Evolutionary conservation across 2,329 filamentous ascomycete genomes (phyloP), one percentile per base, ranked within the genome.

Genomic region (Talaromyces sp.): DNA sequence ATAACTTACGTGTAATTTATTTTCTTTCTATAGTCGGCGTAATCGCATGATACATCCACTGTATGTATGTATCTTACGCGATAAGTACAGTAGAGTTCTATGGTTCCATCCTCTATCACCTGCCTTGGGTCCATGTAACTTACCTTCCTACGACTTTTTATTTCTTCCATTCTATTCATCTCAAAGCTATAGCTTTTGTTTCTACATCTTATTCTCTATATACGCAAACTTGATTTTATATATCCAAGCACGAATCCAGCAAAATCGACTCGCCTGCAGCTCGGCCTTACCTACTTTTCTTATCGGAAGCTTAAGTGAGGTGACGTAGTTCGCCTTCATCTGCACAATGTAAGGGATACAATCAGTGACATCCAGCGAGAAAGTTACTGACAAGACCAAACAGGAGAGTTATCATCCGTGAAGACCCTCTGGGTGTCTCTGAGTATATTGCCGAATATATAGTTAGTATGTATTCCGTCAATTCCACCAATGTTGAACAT

Each of bases 341-440:
- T 59, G 64, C 59, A 54, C 33, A 65, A 65, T 65, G 64, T 65
- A 65, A 50, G 64, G 59, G 58, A 56, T 41, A 27, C 39, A 8
- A 50, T 33, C 24, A 9, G 37, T 24, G 13, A 47, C 13, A 52
- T 33, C 3, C 22, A 33, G 16, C 1, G 13, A 24, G 27, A 50
- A 27, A 31, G 19, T 22, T 13, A 50, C 50, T 58, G 19, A 58
- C 8, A 6, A 11, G 31, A 5, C 27, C 9, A 9, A 59, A 45
- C 71, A 95, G 92, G 91, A 88, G 91, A 81, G 86, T 95, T 73
- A 93, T 95, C 78, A 90, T 95, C 75, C 86, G 90, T 75, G 88
- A 93, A 76, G 84, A 92, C 72, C 83, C 89, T 70, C 77, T 83
- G 63, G 81, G 84, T 67, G 90, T 90, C 64, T 91, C 90, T 73